Evolutionary conservation across 2,329 filamentous ascomycete genomes (phyloP), one percentile per base, ranked within the genome.

Genomic region (Colletotrichum aenigma): DNA sequence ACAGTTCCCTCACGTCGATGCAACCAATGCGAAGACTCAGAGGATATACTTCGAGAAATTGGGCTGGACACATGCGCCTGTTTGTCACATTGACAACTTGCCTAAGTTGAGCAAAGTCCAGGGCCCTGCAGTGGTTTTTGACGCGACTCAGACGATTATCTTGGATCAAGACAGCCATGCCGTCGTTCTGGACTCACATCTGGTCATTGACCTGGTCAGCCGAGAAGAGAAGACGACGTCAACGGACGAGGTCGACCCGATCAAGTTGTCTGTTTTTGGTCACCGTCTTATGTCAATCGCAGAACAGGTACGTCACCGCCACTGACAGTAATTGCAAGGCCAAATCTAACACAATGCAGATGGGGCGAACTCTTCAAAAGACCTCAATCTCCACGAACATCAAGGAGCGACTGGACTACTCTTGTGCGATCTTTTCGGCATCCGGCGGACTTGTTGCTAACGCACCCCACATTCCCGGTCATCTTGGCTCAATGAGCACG

Each of bases 241-340:
- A 68, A 94, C 75, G 21, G 77, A 83, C 36, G 88, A 91, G 38
- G 91, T 95, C 0, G 92, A 95, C 80, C 94, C 94, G 0, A 93
- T 95, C 71, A 89, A 94, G 80, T 87, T 96, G 0, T 93, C 90
- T 77, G 93, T 96, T 64, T 96, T 96, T 79, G 93, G 92, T 0
- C 93, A 95, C 81, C 89, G 94, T 2, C 96, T 96, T 84, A 96
- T 96, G 94, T 92, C 93, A 2, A 94, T 96, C 71, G 94, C 94
- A 1, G 94, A 96, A 81, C 94, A 61, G 58, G 58, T n/a, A 34
- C 10, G 18, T 32, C 28, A 61, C 6, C 30, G n/a, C 12, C 58
- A 21, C 18, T n/a, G 26, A 21, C 6, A 60, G 18, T 18, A 34
- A 15, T 1, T 24, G 4, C 6, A 24, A 52, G n/a, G 16, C 2